phyloP scores from a whole-genome alignment of 2,329 filamentous ascomycete genomes.

The Exophiala phaeomuriformis region DNA sequence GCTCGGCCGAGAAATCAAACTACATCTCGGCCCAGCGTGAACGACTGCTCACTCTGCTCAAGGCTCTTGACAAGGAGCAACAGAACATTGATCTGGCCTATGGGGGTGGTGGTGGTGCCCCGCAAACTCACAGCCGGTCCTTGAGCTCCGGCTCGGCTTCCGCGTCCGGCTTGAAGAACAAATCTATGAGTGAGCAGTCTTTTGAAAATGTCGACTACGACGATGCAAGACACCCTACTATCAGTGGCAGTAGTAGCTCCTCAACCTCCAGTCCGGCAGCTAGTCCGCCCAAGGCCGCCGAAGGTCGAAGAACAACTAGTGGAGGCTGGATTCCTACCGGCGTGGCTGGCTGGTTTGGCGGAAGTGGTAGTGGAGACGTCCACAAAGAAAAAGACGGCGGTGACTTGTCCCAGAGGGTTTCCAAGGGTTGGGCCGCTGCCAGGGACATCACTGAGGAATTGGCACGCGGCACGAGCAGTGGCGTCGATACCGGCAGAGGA shows the following conservation, averaged over 20 bases:
- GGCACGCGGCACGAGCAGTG: conserved; percentile 10
- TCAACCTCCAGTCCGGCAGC: conserved; percentile 2
- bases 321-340: conserved; percentile 22
- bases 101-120: conserved; percentile 21
- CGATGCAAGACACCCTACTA: conserved; percentile 47
- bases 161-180: conserved; percentile 32
- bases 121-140: background rate
- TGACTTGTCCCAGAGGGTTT: conserved; percentile 1
- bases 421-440: conserved; percentile 20
- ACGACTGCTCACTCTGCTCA: conserved; percentile 63
- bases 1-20: conserved; percentile 57
- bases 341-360: conserved; percentile 22
- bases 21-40: conserved; percentile 77
- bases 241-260: background rate
- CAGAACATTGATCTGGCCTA: conserved; percentile 48
- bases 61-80: conserved; percentile 73
- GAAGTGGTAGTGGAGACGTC: conserved; percentile 11
- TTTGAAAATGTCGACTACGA: conserved; percentile 84
- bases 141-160: conserved; percentile 19
- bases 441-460: conserved; percentile 26
- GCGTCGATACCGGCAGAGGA: conserved; percentile 12
- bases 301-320: conserved; percentile 20
- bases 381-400: conserved; percentile 5
- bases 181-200: conserved; percentile 77
- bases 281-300: conserved; percentile 6